Evolutionary conservation across 2,329 filamentous ascomycete genomes (phyloP).

Genomic region (Pseudogymnoascus sp.): DNA sequence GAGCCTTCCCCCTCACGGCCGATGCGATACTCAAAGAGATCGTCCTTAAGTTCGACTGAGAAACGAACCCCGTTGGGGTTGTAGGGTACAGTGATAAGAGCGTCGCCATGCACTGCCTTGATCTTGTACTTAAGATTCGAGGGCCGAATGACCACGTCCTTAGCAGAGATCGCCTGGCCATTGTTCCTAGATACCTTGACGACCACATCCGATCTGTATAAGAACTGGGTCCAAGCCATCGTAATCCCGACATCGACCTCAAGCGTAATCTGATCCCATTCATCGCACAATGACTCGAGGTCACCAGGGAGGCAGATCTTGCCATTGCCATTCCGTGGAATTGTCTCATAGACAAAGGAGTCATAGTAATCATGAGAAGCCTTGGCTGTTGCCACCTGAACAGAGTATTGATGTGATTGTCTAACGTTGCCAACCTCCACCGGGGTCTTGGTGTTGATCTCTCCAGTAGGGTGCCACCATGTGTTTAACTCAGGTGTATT

Average conservation of each 20-base stretch:
- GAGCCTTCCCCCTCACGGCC: constrained; percentile 13
- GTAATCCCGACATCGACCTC: constrained; percentile 27
- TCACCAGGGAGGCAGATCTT: constrained; percentile 23
- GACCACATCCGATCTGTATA: constrained; percentile 21
- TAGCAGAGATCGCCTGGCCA: constrained; percentile 14
- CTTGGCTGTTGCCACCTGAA: constrained; percentile 17
- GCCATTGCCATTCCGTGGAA: constrained; percentile 32
- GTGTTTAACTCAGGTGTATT: constrained; percentile 10
- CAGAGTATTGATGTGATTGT: constrained; percentile 21
- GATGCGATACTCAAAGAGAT: constrained; percentile 26
- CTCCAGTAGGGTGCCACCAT: constrained; percentile 22
- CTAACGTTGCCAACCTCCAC: constrained; percentile 20
- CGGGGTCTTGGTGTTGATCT: constrained; percentile 20
- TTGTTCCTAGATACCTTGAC: constrained; percentile 22
- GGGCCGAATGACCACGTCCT: constrained; percentile 27
- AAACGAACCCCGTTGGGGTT: constrained; percentile 23
- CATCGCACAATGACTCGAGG: constrained; percentile 17
- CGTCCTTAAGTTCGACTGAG: constrained; percentile 29
- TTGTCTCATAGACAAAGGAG: constrained; percentile 32
- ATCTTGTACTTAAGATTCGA: constrained; percentile 22
- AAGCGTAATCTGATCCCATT: constrained; percentile 28
- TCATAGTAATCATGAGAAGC: constrained; percentile 20
- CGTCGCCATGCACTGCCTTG: constrained; percentile 16
- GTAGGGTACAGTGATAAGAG: constrained; percentile 26
- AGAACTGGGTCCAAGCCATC: constrained; percentile 33